These are phyloP conservation scores for Fusarium sp. DNA, from an alignment of 2,329 filamentous ascomycete genomes.

Conservation along the genomic window DNA sequence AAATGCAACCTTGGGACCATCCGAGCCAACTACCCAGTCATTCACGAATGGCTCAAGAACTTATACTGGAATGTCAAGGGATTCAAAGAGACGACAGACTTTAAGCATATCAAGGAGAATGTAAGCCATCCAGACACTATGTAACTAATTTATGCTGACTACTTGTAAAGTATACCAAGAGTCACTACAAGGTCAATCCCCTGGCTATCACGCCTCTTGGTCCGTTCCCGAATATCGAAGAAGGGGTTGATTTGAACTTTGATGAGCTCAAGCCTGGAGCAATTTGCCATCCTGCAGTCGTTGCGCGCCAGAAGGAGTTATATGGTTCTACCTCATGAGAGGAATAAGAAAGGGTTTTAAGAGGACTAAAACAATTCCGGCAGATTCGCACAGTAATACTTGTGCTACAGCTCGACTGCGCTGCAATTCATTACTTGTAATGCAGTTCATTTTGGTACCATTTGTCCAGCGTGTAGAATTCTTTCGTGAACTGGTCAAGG, in stretches of 20 bases:
- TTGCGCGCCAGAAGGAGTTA: constrained; percentile 39
- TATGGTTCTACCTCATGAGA: constrained; percentile 10
- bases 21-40: constrained; percentile 69
- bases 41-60: constrained; percentile 75
- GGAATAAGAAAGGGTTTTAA: too few species aligned
- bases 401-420: too few species aligned
- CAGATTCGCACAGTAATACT: too few species aligned
- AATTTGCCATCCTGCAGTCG: constrained; percentile 41
- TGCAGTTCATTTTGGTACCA: too few species aligned
- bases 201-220: constrained; percentile 45
- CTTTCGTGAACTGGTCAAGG: too few species aligned
- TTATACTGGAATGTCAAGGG: constrained; percentile 73
- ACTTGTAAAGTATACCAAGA: constrained; percentile 41
- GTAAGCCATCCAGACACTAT: constrained; percentile 11
- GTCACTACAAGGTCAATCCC: constrained; percentile 43
- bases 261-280: constrained; percentile 34
- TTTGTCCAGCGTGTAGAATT: too few species aligned
- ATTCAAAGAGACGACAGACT: constrained; percentile 68
- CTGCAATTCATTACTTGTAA: too few species aligned
- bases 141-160: neutral
- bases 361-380: too few species aligned
- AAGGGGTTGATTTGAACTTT: constrained; percentile 38
- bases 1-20: constrained; percentile 73
- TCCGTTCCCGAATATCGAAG: constrained; percentile 43
- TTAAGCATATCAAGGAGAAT: constrained; percentile 74